Evolutionary conservation across 2,329 filamentous ascomycete genomes (phyloP), one percentile per base, ranked within the genome.

Genomic region (Aaosphaeria arxii): DNA sequence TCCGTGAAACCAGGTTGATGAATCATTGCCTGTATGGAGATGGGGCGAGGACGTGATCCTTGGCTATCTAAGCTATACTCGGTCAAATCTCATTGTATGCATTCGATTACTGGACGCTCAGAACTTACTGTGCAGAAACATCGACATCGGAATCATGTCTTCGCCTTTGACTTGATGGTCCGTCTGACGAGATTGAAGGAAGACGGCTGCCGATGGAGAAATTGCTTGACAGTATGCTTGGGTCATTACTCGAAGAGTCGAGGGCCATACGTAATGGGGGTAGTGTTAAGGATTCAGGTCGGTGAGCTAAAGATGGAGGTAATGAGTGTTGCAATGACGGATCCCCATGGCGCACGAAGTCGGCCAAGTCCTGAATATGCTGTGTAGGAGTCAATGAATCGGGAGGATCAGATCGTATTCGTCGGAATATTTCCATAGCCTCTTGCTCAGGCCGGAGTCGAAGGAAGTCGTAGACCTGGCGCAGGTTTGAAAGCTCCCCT

Each of bases 401-500:
- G 24, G 9, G 50, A 5, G 59, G 46, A 17, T 52, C 56, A 7
- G 51, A 43, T 43, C 64, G 51, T 33, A 67, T 66, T 47, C 60
- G 57, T 33, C 46, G 51, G 35, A 67, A 49, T 11, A 67, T 54
- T 13, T 61, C 61, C 42, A 58, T 49, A 17, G 63, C 64, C 48
- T 67, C 64, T 9, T 61, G 53, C 45, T 66, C 63, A 1, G 64
- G 62, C 11, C 58, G 58, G 6, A 63, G 41, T 4, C 61, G 61
- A 11, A 67, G 52, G 17, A 58, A 62, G 17, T 67, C 62, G 42
- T 67, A 67, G 11, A 67, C 51, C 40, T 64, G 59, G 30, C 64
- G 64, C 5, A 67, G 53, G 29, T 64, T 61, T 1, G 58, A 61
- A 4, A 67, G 51, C 47, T 67, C 64, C 11, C 61, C 62, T 42